phyloP scores from a whole-genome alignment of 192 early-diverging fungal genomes.

The Umbelopsis vinacea region DNA sequence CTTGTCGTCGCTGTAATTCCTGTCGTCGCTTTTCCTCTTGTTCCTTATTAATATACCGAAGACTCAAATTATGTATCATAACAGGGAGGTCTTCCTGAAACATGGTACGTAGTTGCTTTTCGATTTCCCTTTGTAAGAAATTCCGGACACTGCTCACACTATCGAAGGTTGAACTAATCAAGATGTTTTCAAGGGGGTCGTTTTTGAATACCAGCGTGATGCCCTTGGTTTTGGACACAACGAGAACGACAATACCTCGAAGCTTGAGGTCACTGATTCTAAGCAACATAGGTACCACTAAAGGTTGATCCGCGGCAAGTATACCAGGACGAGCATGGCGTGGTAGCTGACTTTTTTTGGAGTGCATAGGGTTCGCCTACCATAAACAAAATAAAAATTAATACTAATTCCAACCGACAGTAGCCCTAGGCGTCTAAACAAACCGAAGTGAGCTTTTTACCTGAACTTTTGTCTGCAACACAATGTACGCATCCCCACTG shows the following conservation, averaged over 20 bases:
- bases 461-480: conserved; percentile 93
- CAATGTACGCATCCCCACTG: conserved; percentile 90
- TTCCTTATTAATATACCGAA: conserved; percentile 66
- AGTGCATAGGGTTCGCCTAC: conserved; percentile 80
- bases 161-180: conserved; percentile 98
- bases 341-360: conserved; percentile 59
- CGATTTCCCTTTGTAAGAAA: conserved; percentile 91
- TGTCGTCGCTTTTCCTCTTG: conserved; percentile 45
- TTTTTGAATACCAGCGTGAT: conserved; percentile 97
- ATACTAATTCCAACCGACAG: conserved; percentile 3
- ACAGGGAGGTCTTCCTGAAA: conserved; percentile 94
- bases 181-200: conserved; percentile 92
- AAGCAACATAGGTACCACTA: conserved; percentile 95
- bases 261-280: conserved; percentile 88
- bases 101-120: conserved; percentile 84
- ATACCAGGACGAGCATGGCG: conserved; percentile 68
- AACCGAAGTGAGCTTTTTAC: conserved; percentile 39
- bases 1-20: conserved; percentile 16
- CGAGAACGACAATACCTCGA: conserved; percentile 90
- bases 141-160: conserved; percentile 83
- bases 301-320: conserved; percentile 89
- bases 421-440: not conserved
- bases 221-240: conserved; percentile 92
- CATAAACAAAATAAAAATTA: conserved; percentile 1
- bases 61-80: conserved; percentile 89